Evolutionary conservation across 2,329 filamentous ascomycete genomes (phyloP).

Genomic region (Macrophomina pseudophaseolina): DNA sequence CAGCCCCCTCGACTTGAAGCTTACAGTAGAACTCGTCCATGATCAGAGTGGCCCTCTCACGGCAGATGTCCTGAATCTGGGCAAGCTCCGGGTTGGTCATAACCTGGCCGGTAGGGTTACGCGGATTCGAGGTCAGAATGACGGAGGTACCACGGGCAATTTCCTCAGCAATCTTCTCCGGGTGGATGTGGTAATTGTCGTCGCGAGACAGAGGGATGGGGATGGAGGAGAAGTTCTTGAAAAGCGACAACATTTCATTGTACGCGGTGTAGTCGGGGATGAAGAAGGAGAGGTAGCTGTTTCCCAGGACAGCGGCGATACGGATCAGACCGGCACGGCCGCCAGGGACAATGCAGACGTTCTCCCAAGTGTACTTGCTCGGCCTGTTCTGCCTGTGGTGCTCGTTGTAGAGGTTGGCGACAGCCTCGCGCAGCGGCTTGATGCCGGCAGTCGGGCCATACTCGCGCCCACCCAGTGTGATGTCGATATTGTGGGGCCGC

Average conservation of each 20-base stretch:
- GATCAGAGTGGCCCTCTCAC: constrained; percentile 87
- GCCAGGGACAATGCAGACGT: constrained; percentile 94
- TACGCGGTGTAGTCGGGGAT: constrained; percentile 94
- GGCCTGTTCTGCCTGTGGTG: constrained; percentile 87
- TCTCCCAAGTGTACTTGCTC: constrained; percentile 95
- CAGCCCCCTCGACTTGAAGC: constrained; percentile 44
- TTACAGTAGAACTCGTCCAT: constrained; percentile 89
- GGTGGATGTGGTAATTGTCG: constrained; percentile 91
- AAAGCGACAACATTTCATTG: constrained; percentile 94
- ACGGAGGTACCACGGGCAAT: constrained; percentile 79
- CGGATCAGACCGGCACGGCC: constrained; percentile 91
- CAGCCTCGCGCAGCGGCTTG: constrained; percentile 84
- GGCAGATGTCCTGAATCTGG: constrained; percentile 91
- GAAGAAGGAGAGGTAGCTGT: constrained; percentile 92
- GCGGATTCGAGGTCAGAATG: constrained; percentile 91
- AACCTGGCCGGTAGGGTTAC: constrained; percentile 91
- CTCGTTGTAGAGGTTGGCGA: constrained; percentile 90
- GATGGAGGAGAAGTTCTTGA: constrained; percentile 72
- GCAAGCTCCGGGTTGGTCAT: constrained; percentile 83
- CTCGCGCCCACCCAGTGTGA: constrained; percentile 79
- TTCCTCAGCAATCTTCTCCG: constrained; percentile 90
- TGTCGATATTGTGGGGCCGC: constrained; percentile 77
- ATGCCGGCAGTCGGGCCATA: constrained; percentile 94
- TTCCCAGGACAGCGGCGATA: constrained; percentile 91
- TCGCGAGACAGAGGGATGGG: constrained; percentile 73